These are phyloP conservation scores for Pneumocystis wakefieldiae DNA, from an alignment of 1,139 yeast species.

Conservation along the genomic window DNA sequence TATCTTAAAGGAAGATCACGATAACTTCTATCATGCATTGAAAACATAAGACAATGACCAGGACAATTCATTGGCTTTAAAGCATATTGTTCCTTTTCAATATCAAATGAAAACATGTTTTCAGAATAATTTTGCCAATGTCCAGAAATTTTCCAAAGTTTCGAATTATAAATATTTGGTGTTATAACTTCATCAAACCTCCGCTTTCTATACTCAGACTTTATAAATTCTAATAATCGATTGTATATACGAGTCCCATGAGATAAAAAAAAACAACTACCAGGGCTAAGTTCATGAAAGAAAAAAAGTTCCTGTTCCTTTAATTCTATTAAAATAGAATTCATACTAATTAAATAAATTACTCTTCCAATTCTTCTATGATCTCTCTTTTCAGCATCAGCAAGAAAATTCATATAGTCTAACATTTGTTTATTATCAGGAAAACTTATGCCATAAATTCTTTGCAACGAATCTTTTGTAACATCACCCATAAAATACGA, in stretches of 20 bases:
- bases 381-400: slow-evolving; percentile 94
- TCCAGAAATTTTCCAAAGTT: slow-evolving; percentile 82
- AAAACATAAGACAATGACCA: slow-evolving; percentile 83
- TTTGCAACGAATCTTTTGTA: slow-evolving; percentile 84
- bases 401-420: slow-evolving; percentile 84
- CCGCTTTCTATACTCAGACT: slow-evolving; percentile 60
- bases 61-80: slow-evolving; percentile 98
- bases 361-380: slow-evolving; percentile 82
- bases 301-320: slow-evolving; percentile 83
- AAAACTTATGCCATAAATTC: slow-evolving; percentile 96
- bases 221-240: slow-evolving; percentile 65
- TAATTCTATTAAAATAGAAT: neutral
- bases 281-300: slow-evolving; percentile 95
- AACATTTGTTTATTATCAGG: slow-evolving; percentile 96
- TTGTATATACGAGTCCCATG: slow-evolving; percentile 82
- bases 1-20: slow-evolving; percentile 78
- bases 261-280: slow-evolving; percentile 71
- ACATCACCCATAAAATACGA: slow-evolving; percentile 94
- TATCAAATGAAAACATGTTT: slow-evolving; percentile 54
- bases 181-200: slow-evolving; percentile 90
- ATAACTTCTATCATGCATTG: slow-evolving; percentile 69
- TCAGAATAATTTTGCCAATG: slow-evolving; percentile 93
- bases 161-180: slow-evolving; percentile 73
- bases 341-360: neutral
- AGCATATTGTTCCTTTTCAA: slow-evolving; percentile 34